Base-by-base conservation (phyloP, 2,329 filamentous ascomycete genomes). In the Aspergillus sojae region DNA sequence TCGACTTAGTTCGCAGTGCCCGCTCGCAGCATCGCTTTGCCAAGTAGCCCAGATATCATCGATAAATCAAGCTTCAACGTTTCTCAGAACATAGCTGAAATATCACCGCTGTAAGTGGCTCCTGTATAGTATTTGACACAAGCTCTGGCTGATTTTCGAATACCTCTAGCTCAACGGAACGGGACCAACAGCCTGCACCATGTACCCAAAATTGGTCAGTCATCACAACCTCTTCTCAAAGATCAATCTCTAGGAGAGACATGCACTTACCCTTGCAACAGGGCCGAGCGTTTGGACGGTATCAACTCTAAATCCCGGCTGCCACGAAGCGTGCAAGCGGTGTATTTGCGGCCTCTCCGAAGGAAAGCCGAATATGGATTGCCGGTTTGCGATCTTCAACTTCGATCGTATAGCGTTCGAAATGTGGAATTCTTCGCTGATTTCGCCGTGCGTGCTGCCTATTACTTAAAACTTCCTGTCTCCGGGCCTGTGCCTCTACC, bases 351-450 rank as follows among this genome's bases (percentile, higher is more conserved):
- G 67, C 94, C 95, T 19, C 84, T 98, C 58, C 92, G 91, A 71
- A 89, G 91, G 67, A 82, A 88, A 74, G 84, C 91, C 53, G 79
- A 89, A 73, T 89, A 92, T 75, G 92, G 92, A 58, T 86, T 97
- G 41, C 93, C 93, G 14, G 88, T 91, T 12, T 96, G 93, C 82
- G 90, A 97, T 77, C 88, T 99, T 39, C 95, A 99, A 77, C 83
- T 99, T 56, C 92, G 95, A 70, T 97, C 94, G 39, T 99, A 92
- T 84, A 93, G 87, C 72, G 84, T 94, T 41, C 92, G 93, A 64
- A 95, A 96, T 70, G 88, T 99, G 63, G 92, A 97, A 73, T 94
- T 97, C 81, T 97, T 96, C 76, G 86, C 90, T 78, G 95, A 99
- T 81, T 98, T 99, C 77, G 93, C 94, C 57, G 83, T 98, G 61